Percentiles rank a stretch among this genome's conserved stretches.
Conservation (phyloP, 805 yeast species). For the Wickerhamiella vanderwaltii region DNA sequence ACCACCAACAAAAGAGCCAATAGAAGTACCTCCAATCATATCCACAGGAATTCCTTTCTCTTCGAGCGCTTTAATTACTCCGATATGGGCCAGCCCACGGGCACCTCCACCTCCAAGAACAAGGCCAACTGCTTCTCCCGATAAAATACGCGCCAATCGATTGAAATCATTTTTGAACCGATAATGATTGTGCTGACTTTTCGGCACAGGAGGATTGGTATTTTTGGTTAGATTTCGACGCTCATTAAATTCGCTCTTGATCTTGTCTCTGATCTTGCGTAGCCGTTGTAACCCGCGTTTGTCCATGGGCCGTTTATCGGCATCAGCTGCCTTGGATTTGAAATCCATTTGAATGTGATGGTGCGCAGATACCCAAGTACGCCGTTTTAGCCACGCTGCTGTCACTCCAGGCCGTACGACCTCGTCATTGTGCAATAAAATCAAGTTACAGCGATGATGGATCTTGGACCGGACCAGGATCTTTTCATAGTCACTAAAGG, state of each 20-base stretch:
- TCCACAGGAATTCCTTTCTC: slow-evolving; percentile 90
- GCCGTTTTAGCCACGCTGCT: slow-evolving; percentile 64
- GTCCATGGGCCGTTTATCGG: slow-evolving; percentile 16
- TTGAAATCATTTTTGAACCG: slow-evolving; percentile 78
- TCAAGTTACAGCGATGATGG: slow-evolving; percentile 76
- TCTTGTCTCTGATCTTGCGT: slow-evolving; percentile 19
- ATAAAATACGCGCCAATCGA: slow-evolving; percentile 74
- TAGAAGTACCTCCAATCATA: slow-evolving; percentile 90
- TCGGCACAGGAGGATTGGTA: slow-evolving; percentile 19
- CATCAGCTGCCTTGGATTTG: slow-evolving; percentile 12
- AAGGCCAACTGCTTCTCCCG: slow-evolving; percentile 88
- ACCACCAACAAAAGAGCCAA: slow-evolving; percentile 93
- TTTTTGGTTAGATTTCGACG: slow-evolving; percentile 12
- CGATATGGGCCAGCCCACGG: slow-evolving; percentile 83
- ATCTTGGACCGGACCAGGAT: slow-evolving; percentile 62
- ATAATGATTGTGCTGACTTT: slow-evolving; percentile 28
- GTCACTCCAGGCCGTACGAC: slow-evolving; percentile 79
- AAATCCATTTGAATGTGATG: slow-evolving; percentile 74
- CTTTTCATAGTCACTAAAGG: slow-evolving; percentile 76
- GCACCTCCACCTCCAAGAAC: slow-evolving; percentile 99
- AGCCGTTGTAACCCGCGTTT: slow-evolving; percentile 24
- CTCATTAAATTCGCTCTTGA: slow-evolving; percentile 19
- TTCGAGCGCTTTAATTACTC: slow-evolving; percentile 81
- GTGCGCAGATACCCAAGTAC: slow-evolving; percentile 87
- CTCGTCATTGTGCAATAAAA: slow-evolving; percentile 71